phyloP scores from a whole-genome alignment of 768 basidiomycete genomes.

The Brasilioporus rufonigricans region DNA sequence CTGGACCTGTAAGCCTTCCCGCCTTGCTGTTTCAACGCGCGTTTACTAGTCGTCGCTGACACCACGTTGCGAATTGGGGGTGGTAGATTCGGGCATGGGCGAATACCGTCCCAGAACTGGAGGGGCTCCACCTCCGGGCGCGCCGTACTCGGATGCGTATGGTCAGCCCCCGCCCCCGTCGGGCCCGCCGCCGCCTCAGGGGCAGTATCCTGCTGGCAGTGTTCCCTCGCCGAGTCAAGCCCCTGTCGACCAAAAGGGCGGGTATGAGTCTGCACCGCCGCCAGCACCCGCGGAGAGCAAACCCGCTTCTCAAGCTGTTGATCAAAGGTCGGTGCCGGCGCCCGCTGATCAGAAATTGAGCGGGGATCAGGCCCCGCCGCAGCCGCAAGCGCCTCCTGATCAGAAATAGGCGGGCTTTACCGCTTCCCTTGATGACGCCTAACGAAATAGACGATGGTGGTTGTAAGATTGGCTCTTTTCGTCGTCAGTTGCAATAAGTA shows the following conservation, averaged over 20 bases:
- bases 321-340: not conserved
- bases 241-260: constrained; percentile 9
- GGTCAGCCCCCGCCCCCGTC: too few relatives aligned
- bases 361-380: not conserved
- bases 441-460: not conserved
- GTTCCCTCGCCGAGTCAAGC: not conserved
- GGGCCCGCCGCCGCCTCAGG: too few relatives aligned
- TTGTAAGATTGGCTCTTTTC: not conserved
- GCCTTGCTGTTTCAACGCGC: not conserved
- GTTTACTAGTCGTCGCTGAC: not conserved
- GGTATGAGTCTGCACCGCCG: not conserved
- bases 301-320: not conserved
- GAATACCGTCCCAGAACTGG: not conserved
- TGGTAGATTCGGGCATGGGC: constrained; percentile 23
- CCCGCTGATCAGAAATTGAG: not conserved
- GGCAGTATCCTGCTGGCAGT: too few relatives aligned
- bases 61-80: not conserved
- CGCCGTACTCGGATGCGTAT: too few relatives aligned
- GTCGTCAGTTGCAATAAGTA: not conserved
- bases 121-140: too few relatives aligned
- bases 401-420: constrained; percentile 7
- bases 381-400: not conserved
- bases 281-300: not conserved
- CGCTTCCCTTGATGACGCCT: not conserved
- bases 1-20: constrained; percentile 22